Base-by-base conservation (phyloP, 2,329 filamentous ascomycete species). In the Botrytis hyacinthi region DNA sequence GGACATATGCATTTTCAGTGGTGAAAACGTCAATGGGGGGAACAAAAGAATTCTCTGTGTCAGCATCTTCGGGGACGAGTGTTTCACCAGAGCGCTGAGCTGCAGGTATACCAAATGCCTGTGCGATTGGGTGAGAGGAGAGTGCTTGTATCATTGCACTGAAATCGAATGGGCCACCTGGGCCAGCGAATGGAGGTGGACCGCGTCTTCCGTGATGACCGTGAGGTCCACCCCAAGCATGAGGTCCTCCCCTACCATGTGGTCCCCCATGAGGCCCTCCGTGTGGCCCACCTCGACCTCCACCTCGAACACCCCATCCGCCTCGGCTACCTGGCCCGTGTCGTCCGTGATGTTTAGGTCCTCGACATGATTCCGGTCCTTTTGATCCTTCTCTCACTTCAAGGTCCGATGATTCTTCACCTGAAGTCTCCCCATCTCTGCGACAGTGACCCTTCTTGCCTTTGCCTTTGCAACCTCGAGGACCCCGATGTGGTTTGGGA, bases 1-100 rank as follows among this genome's bases (percentile, higher is more conserved):
- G 83, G 61, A 94, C 84, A 80, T 90, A 94, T 22, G 88, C 83
- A 46, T 84, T 82, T 10, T 88, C 82, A 8, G 90, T 92, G 80
- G 91, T 88, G 84, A 95, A 96, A 76, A 95, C 84, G 80, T 97
- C 93, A 72, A 91, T 84, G n/a, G 91, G 89, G 0, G 92, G 91
- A 8, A 82, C 81, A 81, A 93, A 92, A 73, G 84, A 81, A 71
- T 84, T 82, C 57, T 79, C 79, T 32, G 78, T 77, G 57, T 81
- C 80, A 18, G 76, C 74, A 40, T 75, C 73, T 48, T 73, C 71
- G 42, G 71, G 71, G n/a, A 76, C 75, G 22, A 75, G 57, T 22
- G 76, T 76, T 73, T 77, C 79, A 10, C 75, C 75, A 40, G 77
- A 77, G 71, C 73, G 72, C 72, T 77, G 77, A 22, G 71, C 74